phyloP scores from a whole-genome alignment of 1,284 basidiomycete genomes.

The Papiliotrema laurentii region DNA sequence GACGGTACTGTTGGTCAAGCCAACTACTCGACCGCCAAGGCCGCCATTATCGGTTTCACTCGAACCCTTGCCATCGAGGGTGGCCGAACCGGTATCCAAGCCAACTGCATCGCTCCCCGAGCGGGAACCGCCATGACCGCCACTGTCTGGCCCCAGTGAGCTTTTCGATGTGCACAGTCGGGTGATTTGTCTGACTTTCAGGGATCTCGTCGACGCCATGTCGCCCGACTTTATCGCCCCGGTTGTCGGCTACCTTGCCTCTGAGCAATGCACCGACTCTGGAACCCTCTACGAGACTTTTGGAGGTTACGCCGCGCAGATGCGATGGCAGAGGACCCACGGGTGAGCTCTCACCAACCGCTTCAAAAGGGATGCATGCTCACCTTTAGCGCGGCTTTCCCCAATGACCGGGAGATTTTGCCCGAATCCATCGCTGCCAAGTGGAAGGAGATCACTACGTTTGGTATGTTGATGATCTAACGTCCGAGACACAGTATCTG shows the following conservation, averaged over 20 bases:
- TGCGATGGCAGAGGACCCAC: conserved; percentile 87
- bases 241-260: conserved; percentile 84
- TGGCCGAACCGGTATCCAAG: conserved; percentile 80
- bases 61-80: conserved; percentile 89
- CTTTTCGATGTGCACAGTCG: conserved; percentile 7
- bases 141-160: conserved; percentile 63
- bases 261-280: conserved; percentile 69
- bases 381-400: conserved; percentile 56
- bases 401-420: conserved; percentile 64
- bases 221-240: conserved; percentile 93
- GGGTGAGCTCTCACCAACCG: conserved; percentile 52
- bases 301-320: conserved; percentile 88
- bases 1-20: conserved; percentile 92
- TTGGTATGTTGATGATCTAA: conserved; percentile 55
- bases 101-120: conserved; percentile 83
- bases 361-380: background rate
- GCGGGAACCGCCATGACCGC: conserved; percentile 89
- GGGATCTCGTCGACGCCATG: conserved; percentile 92
- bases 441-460: conserved; percentile 77
- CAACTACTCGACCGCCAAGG: conserved; percentile 85
- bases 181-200: conserved; percentile 20
- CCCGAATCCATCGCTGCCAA: conserved; percentile 73
- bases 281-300: conserved; percentile 81
- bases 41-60: conserved; percentile 86
- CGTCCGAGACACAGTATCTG: conserved; percentile 2